Evolutionary conservation across 768 basidiomycete genomes (phyloP), one percentile per base, ranked within the genome.

Genomic region (Xerocomellus dryophilus): DNA sequence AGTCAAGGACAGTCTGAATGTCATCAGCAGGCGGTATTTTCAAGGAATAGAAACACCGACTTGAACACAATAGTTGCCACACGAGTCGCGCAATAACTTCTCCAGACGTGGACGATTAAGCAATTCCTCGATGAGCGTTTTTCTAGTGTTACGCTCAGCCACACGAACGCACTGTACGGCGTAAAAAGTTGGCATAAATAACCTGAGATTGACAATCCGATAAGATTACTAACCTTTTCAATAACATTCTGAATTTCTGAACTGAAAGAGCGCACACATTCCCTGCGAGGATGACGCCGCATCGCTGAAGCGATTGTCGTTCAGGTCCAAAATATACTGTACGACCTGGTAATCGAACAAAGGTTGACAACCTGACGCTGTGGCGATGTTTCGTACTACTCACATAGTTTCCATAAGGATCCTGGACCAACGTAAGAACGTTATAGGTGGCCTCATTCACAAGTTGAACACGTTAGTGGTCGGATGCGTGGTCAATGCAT

Each of bases 181-280:
- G n/a, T n/a, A n/a, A n/a, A n/a, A n/a, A 43, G 27, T 51, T 12
- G 36, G 53, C 7, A 43, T 32, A 11, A 52, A 43, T 31, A 40
- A 43, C 47, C 27, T 1, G 9, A 4, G 11, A 17, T 31, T 31
- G 18, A 12, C 25, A 42, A 34, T 15, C 27, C 10, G 11, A 39
- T 11, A 31, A n/a, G 0, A 18, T 12, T 0, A 56, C 73, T 10
- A 36, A 88, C 90, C 81, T 97, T 97, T 75, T 97, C 95, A 58
- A 97, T 95, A 56, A 99, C 97, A 70, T 99, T 99, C 93, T 96
- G 75, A 99, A 99, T 75, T 99, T 99, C 72, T 99, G 97, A 15
- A 98, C 96, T 6, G 95, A 98, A 49, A 99, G 76, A 6, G 93
- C 93, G 70, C 95, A 98, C 55, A 98, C 92, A 66, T 99, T 98